Base-by-base conservation (phyloP, 2,329 filamentous ascomycete genomes). In the Talaromyces sp. region DNA sequence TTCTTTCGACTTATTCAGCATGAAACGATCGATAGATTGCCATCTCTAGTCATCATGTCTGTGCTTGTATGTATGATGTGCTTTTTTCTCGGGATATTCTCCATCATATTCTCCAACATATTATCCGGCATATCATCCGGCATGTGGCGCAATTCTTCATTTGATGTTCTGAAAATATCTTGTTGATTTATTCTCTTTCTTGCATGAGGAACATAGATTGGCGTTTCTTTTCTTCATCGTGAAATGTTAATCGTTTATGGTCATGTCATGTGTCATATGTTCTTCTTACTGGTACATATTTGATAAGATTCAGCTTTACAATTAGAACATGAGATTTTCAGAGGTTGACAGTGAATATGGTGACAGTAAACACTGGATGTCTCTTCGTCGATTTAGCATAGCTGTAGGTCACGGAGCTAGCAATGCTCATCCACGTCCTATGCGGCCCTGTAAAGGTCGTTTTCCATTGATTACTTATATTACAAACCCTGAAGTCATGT, bases 201-300 rank as follows among this genome's bases (percentile, higher is more conserved):
- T 60, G 37, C 58, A 61, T 61, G 60, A 61, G 49, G 58, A 56
- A 56, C 59, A 65, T 65, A 65, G 63, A 65, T 54, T 49, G 63
- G 63, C 63, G 63, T 65, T 65, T 59, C 35, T 58, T 11, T 41
- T 27, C 13, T 50, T 59, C 19, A 22, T 14, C 11, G 43, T 60
- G 62, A 41, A 59, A 59, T 50, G n/a, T 56, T 37, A 24, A 33
- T 37, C 31, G 39, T 61, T 54, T 8, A 43, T 57, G 37, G 13
- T 41, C 41, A 54, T 19, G 24, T 56, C n/a, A 24, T 63, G 49
- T 63, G 37, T 43, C 35, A 14, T 19, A 62, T 63, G 41, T 63
- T 16, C 60, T 31, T 62, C 52, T 52, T 14, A 52, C 31, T 37
- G 41, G 43, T 61, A 35, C 45, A 47, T 49, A 61, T 19, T 60